Percentiles rank a stretch among this genome's conserved stretches.
Conservation (phyloP, 768 basidiomycete species). For the Tylopilus balloui region DNA sequence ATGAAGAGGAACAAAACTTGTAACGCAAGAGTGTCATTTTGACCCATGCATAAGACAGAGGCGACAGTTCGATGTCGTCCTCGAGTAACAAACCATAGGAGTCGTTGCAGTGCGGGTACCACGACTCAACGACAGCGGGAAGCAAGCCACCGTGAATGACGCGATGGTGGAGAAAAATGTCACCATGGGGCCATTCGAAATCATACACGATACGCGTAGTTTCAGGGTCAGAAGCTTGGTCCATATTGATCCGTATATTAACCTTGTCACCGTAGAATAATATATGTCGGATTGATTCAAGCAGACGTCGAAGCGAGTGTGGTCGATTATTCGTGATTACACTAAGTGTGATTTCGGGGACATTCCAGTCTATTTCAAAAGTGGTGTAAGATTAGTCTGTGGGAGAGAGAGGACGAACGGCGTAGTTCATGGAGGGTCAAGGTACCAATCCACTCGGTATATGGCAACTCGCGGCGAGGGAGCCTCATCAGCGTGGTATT, state of each 20-base stretch:
- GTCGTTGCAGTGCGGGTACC: conserved; percentile 74
- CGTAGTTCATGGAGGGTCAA: conserved; percentile 49
- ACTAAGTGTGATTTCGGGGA: conserved; percentile 61
- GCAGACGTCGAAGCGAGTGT: conserved; percentile 60
- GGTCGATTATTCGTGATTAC: conserved; percentile 79
- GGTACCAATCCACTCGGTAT: conserved; percentile 59
- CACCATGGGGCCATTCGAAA: conserved; percentile 59
- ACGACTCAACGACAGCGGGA: conserved; percentile 82
- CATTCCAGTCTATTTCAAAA: conserved; percentile 61
- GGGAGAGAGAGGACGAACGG: conserved; percentile 15
- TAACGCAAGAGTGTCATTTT: conserved; percentile 79
- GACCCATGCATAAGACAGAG: conserved; percentile 79
- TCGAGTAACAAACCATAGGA: conserved; percentile 78
- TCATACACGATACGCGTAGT: conserved; percentile 51
- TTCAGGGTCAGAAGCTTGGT: conserved; percentile 63
- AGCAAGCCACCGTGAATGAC: conserved; percentile 77
- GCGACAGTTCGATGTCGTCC: conserved; percentile 83
- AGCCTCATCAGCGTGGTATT: conserved; percentile 39
- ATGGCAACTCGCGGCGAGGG: conserved; percentile 44
- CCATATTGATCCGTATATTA: conserved; percentile 66
- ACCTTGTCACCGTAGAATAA: conserved; percentile 67
- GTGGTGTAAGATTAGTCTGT: conserved; percentile 1
- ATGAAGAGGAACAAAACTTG: conserved; percentile 44
- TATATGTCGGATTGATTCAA: conserved; percentile 54
- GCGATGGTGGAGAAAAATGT: conserved; percentile 60